Base-by-base conservation (phyloP, 2,329 filamentous ascomycete genomes). In the Ceratocystis huliohia region DNA sequence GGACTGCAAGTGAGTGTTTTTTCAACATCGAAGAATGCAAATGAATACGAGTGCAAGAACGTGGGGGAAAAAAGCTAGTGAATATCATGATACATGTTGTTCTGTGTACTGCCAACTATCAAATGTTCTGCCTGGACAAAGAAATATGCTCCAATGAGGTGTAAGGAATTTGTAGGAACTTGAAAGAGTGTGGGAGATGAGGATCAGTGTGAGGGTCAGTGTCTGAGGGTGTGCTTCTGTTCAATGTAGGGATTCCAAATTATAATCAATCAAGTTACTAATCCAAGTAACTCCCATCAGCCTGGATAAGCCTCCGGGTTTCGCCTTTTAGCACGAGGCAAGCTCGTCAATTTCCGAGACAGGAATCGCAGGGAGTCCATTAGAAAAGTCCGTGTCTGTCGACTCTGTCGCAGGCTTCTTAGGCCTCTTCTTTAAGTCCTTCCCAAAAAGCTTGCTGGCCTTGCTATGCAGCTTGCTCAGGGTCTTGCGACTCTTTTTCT, bases 381-480 rank as follows among this genome's bases (percentile, higher is more conserved):
- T 59, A 50, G 64, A 63, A 25, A 65, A 64, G 22, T 65, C 64
- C 1, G 63, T 44, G 22, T 28, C 53, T 20, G 41, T 65, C 17
- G 63, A 41, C 45, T 53, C 50, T 3, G 28, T 45, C 20, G 48
- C 50, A 37, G 57, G 44, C 46, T 63, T 63, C 41, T 63, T 50
- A 15, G 61, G 53, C 56, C 50, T 65, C 59, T 65, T 68, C 17
- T 53, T 61, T 44, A 64, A 44, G 48, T 66, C 61, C 13, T 46
- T 63, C 15, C 66, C 46, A 33, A 68, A 66, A n/a, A 68, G 25
- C 48, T 45, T 63, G 61, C 66, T 68, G 41, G 66, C 64, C 17
- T 64, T 57, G 28, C 61, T 66, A n/a, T 65, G 61, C 8, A 65
- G 48, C 48, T 48, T 63, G 25, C 53, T 50, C 2, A 63, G 59